Base-by-base conservation (phyloP, 1,284 basidiomycete species). In the Boletus subluridellus region DNA sequence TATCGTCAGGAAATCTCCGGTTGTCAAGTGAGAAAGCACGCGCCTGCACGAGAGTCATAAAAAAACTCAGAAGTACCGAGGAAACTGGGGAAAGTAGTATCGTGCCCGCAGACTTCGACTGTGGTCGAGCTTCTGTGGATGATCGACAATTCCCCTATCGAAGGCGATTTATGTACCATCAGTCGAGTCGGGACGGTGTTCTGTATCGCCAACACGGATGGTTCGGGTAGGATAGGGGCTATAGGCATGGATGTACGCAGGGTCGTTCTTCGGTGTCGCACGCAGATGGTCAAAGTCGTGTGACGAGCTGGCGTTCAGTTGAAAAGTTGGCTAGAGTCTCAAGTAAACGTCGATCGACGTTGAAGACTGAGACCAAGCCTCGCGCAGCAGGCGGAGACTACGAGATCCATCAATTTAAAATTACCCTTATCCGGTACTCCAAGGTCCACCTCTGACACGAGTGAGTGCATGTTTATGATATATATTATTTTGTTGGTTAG, bases 21-120 rank as follows among this genome's bases (percentile, higher is more conserved):
- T 41, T 38, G 46, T 41, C 15, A 51, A 39, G 53, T 49, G 35
- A 47, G 14, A 50, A 44, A 54, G 48, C 26, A 78, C 83, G 67
- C 62, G 82, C 85, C 79, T 57, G 88, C 88, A 70, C 81, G 82
- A 24, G 84, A 64, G 69, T 90, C 88, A 65, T 90, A 90, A 64
- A 85, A 83, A 55, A 80, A 77, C 64, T 83, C 82, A 1, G 86
- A 74, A 9, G 78, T 72, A 49, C 82, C 82, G 57, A 80, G 63
- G 65, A 80, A 72, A 59, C 76, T 64, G 47, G 77, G 65, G 59
- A 65, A 52, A 0, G 63, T 35, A 24, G 67, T 66, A 42, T 84
- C 84, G 50, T 82, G 80, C 55, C 85, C 79, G 66, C 86, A 86
- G 32, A 88, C 80, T 62, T 90, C 85, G 15, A 87, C 70, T 8